Percentiles rank a stretch among this genome's conserved stretches.
Evolutionary conservation across 768 basidiomycete genomes (phyloP).

Genomic region (Chalciporus pseudorubinellus): DNA sequence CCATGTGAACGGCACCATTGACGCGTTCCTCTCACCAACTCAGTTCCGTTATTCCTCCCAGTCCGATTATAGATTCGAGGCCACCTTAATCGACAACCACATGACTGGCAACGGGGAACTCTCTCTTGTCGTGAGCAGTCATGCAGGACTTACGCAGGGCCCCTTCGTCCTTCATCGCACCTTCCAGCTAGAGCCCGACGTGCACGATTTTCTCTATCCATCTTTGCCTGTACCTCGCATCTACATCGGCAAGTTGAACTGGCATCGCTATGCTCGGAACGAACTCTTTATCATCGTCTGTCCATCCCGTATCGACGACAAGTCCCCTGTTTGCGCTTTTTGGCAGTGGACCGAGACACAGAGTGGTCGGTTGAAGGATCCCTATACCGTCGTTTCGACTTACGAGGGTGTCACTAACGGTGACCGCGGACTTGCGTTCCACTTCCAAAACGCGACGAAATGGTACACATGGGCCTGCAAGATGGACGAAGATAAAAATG

Average conservation of each 20-base stretch:
- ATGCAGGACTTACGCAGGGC: not conserved
- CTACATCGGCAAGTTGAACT: not conserved
- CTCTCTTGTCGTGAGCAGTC: not conserved
- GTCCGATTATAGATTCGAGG: not conserved
- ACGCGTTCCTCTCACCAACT: not conserved
- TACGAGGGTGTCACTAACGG: not conserved
- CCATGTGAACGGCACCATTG: not conserved
- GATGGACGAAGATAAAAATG: not conserved
- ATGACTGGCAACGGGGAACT: not conserved
- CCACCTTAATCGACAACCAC: not conserved
- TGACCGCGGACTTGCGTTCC: not conserved
- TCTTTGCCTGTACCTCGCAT: not conserved
- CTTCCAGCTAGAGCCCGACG: not conserved
- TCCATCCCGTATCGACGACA: not conserved
- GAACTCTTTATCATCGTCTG: not conserved
- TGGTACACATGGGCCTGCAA: not conserved
- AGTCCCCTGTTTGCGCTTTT: not conserved
- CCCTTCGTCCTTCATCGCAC: not conserved
- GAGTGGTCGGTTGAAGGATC: not conserved
- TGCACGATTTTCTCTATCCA: not conserved
- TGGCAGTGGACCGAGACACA: not conserved
- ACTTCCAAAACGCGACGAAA: not conserved
- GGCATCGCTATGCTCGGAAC: not conserved
- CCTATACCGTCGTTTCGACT: not conserved
- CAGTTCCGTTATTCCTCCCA: not conserved